A percentile compares a stretch with the other conserved stretches of the same genome.
phyloP scores from a whole-genome alignment of 805 yeast genomes.

The Candida qinlingensis region DNA sequence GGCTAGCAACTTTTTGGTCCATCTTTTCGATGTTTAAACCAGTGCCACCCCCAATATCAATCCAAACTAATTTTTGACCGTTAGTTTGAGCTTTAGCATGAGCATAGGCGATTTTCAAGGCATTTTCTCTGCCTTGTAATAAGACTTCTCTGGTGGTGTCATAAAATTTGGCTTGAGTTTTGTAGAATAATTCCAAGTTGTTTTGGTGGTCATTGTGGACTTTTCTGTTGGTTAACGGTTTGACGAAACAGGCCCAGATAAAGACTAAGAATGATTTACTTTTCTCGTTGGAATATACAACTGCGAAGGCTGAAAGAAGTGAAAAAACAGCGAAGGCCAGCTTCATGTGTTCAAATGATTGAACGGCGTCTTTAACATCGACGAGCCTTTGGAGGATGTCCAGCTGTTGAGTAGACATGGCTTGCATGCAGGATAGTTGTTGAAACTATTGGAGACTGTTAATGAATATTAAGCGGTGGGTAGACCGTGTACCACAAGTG shows the following conservation, averaged over 20 bases:
- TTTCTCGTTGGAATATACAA: slow-evolving; percentile 15
- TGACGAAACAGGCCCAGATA: slow-evolving; percentile 30
- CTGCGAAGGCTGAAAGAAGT: slow-evolving; percentile 5
- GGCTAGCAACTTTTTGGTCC: slow-evolving; percentile 41
- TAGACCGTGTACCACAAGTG: too few relatives aligned
- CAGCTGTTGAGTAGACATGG: slow-evolving; percentile 4
- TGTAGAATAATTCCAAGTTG: slow-evolving; percentile 57
- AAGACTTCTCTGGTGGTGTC: slow-evolving; percentile 64
- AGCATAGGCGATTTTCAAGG: slow-evolving; percentile 52
- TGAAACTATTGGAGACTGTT: slow-evolving; percentile 2
- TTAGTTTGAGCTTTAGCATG: slow-evolving; percentile 38
- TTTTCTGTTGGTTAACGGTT: slow-evolving; percentile 27
- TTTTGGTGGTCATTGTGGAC: slow-evolving; percentile 27
- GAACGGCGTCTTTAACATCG: slow-evolving; percentile 4
- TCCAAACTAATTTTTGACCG: slow-evolving; percentile 52
- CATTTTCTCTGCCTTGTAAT: slow-evolving; percentile 65
- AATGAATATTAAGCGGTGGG: too few relatives aligned
- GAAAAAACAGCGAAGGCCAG: slow-evolving; percentile 7
- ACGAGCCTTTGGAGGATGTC: slow-evolving; percentile 1
- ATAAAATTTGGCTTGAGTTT: slow-evolving; percentile 71
- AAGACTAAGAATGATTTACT: slow-evolving; percentile 23
- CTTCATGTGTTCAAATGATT: slow-evolving; percentile 4
- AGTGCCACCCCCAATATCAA: slow-evolving; percentile 85
- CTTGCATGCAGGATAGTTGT: slow-evolving; percentile 1
- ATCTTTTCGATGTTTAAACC: slow-evolving; percentile 77